Evolutionary conservation across 495 filamentous ascomycete genomes (phyloP), one percentile per base, ranked within the genome.

Genomic region (Penicillium daleae): DNA sequence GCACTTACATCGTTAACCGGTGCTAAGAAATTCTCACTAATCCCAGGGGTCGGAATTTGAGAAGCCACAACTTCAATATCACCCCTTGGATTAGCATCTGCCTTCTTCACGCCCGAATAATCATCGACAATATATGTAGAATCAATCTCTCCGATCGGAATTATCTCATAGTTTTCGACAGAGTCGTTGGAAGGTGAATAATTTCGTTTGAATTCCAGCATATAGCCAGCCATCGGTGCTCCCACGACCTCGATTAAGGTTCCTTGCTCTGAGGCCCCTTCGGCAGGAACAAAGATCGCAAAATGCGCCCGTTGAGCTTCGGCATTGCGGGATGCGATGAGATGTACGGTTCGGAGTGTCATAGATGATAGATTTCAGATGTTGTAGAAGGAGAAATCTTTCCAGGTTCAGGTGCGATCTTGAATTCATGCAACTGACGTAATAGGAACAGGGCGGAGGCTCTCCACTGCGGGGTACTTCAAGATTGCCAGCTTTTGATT

Each of bases 11-110:
- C 71, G 37, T 74, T 76, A 3, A 78, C 71, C 9, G 74, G 74
- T 6, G 72, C 74, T 59, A 76, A 56, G 37, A 76, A 74, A 40
- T 76, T 75, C 61, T 76, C 56, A 56, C 68, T 73, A 12, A 75
- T 70, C 2, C 72, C 56, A 3, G 74, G 74, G 17, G 72, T 63
- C 2, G 71, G 60, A 10, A 78, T 53, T 52, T 74, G 57, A 26
- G 57, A 35, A n/a, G 74, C 76, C 15, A 65, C 68, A 27, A 69
- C n/a, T 35, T 78, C 76, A 3, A 78, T 59, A 27, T 66, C 59
- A 12, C 63, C 74, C 27, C 26, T 44, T 3, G 76, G 72, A 4
- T 22, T 56, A 10, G 15, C 51, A 56, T 78, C 76, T 10, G 40
- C 60, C 19, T n/a, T 60, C 22, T 65, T 46, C 9, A 31, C 26